phyloP scores from a whole-genome alignment of 768 basidiomycete species.

The Piloderma croceum region DNA sequence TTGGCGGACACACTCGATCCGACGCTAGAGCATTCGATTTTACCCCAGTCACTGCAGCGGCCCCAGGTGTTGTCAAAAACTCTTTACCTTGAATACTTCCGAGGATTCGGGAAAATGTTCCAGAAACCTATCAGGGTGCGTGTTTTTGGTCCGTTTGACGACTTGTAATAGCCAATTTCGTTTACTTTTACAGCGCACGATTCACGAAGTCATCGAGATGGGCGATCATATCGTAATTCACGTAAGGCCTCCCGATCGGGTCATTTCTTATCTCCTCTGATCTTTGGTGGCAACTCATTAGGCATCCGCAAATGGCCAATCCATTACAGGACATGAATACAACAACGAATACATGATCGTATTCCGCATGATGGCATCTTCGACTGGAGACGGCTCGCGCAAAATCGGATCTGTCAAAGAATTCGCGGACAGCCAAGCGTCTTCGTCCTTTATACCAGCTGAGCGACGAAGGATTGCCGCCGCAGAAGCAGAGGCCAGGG shows the following conservation, averaged over 20 bases:
- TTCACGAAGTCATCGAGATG: slow-evolving; percentile 30
- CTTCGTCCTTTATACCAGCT: too few species aligned
- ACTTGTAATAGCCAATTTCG: too few species aligned
- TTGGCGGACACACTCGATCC: slow-evolving; percentile 29
- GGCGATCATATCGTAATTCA: slow-evolving; percentile 27
- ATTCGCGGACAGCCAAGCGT: slow-evolving; percentile 30
- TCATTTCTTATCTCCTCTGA: neutral
- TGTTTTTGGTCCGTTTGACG: too few species aligned
- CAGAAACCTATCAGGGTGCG: slow-evolving; percentile 26
- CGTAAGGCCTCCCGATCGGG: slow-evolving; percentile 16
- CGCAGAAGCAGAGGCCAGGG: too few species aligned
- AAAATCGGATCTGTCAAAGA: slow-evolving; percentile 27
- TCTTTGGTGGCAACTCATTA: slow-evolving; percentile 9
- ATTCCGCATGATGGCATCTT: slow-evolving; percentile 16
- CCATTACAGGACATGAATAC: slow-evolving; percentile 17
- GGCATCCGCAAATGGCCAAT: slow-evolving; percentile 24
- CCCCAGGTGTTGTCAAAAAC: slow-evolving; percentile 32
- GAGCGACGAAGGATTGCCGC: too few species aligned
- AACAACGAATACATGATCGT: slow-evolving; percentile 16
- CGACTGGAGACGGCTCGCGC: slow-evolving; percentile 13
- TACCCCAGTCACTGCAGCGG: slow-evolving; percentile 29
- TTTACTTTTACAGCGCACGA: too few species aligned
- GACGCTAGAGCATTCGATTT: slow-evolving; percentile 29
- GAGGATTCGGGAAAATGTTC: slow-evolving; percentile 24
- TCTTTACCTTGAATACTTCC: slow-evolving; percentile 29